Base-by-base conservation (phyloP, 1,284 basidiomycete genomes). In the Earliella scabrosa region DNA sequence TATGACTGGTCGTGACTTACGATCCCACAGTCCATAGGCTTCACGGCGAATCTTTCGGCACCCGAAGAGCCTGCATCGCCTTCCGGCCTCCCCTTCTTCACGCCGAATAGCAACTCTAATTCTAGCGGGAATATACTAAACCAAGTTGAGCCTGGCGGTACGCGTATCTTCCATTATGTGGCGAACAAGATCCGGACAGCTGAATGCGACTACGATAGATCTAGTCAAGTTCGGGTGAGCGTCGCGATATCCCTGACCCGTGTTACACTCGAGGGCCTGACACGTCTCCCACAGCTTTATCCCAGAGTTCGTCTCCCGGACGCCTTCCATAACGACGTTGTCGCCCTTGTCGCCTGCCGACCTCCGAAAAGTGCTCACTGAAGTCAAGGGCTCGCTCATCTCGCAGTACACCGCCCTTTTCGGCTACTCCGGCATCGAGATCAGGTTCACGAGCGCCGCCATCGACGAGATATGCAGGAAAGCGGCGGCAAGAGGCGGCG, bases 301-400 rank as follows among this genome's bases (percentile, higher is more conserved):
- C 55, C 96, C 96, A 9, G 96, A 97, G 74, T 97, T 98, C 68
- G 82, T 97, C 38, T 95, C 93, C 21, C 90, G 96, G 29, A 74
- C 97, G 18, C 96, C 96, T 4, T 90, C 93, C 31, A 80, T 95
- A 36, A 93, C 95, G 1, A 87, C 93, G 0, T 81, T 98, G 10
- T 76, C 88, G 14, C 87, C 92, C 4, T 80, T 98, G 2, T 77
- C 71, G 70, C 85, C 75, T 67, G 79, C 66, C 50, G 96, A 98
- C 69, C 80, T 98, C 9, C 83, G 95, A n/a, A 84, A 88, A 11
- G 92, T 98, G 56, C 80, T 98, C 43, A 94, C 90, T 1, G 95
- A 98, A 66, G 95, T 98, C 39, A 87, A 88, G 62, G 95, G 96
- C 41, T 93, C 92, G 0, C 81, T 98, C 11, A 79, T 97, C 43